phyloP scores from a whole-genome alignment of 1,284 basidiomycete species.

The Apiotrichum porosum region DNA sequence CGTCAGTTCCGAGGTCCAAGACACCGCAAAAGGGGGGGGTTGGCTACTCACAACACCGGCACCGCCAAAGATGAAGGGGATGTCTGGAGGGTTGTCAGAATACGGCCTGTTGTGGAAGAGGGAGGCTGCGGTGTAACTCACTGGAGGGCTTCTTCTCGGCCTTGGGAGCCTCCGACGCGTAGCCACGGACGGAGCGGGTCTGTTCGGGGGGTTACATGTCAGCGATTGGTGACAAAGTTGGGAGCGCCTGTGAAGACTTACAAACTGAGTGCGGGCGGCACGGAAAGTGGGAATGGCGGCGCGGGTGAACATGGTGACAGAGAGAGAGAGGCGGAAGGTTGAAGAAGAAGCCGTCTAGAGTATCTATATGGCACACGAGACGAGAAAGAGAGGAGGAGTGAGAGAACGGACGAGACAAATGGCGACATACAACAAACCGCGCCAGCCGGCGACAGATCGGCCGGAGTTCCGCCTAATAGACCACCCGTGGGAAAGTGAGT shows the following conservation, averaged over 20 bases:
- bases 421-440: no score
- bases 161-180: neutral
- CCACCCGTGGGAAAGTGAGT: no score
- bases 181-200: slow-evolving; percentile 5
- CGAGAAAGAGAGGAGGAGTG: no score
- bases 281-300: slow-evolving; percentile 14
- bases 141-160: neutral
- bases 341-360: neutral
- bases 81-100: slow-evolving; percentile 28
- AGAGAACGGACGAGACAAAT: no score
- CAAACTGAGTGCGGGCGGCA: slow-evolving; percentile 8
- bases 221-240: neutral
- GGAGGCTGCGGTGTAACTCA: no score
- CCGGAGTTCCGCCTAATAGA: no score
- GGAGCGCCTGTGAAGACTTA: slow-evolving; percentile 1
- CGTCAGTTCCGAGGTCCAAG: no score
- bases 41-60: slow-evolving; percentile 36
- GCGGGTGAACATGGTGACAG: slow-evolving; percentile 9
- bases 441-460: no score
- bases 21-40: no score
- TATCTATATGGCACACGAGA: no score
- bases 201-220: neutral
- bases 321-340: neutral
- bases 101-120: no score
- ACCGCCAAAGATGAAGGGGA: slow-evolving; percentile 29